Percentiles rank a stretch among this genome's conserved stretches.
phyloP scores from a whole-genome alignment of 768 basidiomycete species.

The Trametopsis cervina region DNA sequence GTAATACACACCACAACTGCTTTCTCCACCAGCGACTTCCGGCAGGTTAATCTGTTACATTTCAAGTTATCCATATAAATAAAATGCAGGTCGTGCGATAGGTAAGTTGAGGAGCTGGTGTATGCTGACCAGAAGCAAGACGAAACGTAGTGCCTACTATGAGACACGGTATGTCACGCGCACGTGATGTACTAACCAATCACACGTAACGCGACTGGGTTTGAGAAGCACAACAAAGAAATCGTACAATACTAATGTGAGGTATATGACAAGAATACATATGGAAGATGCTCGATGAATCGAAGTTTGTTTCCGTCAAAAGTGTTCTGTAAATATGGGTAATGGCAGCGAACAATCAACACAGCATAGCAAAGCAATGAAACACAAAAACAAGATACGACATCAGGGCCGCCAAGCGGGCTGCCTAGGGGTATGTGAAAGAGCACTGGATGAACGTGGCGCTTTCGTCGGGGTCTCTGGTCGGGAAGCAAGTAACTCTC shows the following conservation, averaged over 20 bases:
- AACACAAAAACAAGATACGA: constrained; percentile 6
- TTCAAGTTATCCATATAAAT: constrained; percentile 66
- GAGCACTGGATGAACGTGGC: constrained; percentile 31
- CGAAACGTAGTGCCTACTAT: neutral
- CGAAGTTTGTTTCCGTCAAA: constrained; percentile 3
- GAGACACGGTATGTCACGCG: neutral
- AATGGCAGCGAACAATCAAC: constrained; percentile 4
- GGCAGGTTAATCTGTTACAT: constrained; percentile 75
- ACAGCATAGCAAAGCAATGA: constrained; percentile 10
- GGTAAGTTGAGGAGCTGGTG: neutral
- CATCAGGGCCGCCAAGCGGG: constrained; percentile 54
- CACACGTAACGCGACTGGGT: neutral
- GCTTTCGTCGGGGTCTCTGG: constrained; percentile 64
- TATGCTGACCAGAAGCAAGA: neutral
- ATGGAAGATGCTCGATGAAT: constrained; percentile 1
- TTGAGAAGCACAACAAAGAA: neutral
- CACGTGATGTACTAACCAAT: neutral
- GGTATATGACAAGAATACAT: constrained; percentile 1
- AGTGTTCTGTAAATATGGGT: constrained; percentile 1
- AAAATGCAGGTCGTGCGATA: too few relatives aligned
- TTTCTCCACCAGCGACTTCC: constrained; percentile 61
- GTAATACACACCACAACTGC: constrained; percentile 72
- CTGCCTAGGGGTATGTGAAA: constrained; percentile 42
- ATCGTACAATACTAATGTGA: constrained; percentile 1
- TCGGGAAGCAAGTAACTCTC: constrained; percentile 42